Evolutionary conservation across 2,329 filamentous ascomycete species (phyloP).

Genomic region (Aspergillus terreus): DNA sequence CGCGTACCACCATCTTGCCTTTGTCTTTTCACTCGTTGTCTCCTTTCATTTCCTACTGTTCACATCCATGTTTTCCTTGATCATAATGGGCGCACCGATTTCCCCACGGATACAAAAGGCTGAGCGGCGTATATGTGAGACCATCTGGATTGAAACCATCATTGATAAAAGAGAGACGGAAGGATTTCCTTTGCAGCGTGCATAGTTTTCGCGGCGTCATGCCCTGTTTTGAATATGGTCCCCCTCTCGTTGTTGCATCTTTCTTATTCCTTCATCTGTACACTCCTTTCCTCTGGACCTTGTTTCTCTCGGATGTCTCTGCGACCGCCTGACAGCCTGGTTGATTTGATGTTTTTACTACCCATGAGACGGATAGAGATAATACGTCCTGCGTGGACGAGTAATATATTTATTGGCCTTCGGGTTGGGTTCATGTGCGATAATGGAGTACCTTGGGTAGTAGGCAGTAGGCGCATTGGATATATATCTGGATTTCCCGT

Average conservation of each 20-base stretch:
- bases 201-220: background rate
- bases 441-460: background rate
- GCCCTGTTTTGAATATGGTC: background rate
- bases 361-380: constrained; percentile 16
- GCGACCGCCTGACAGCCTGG: constrained; percentile 2
- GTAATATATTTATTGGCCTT: constrained; percentile 7
- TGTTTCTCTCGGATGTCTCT: constrained; percentile 3
- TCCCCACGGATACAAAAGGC: constrained; percentile 11
- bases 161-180: background rate
- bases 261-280: constrained; percentile 2
- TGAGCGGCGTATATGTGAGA: constrained; percentile 16
- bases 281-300: constrained; percentile 1
- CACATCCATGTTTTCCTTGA: constrained; percentile 9
- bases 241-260: background rate
- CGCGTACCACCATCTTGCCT: background rate
- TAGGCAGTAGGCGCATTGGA: too few relatives aligned
- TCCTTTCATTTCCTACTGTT: constrained; percentile 6
- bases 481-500: too few relatives aligned
- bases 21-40: constrained; percentile 7
- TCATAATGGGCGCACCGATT: constrained; percentile 14
- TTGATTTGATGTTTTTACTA: constrained; percentile 13
- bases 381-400: constrained; percentile 12
- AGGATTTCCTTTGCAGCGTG: constrained; percentile 6
- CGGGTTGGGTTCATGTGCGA: background rate
- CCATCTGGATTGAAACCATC: constrained; percentile 5